Evolutionary conservation across 2,329 filamentous ascomycete genomes (phyloP).

Genomic region (Talaromyces funiculosus): DNA sequence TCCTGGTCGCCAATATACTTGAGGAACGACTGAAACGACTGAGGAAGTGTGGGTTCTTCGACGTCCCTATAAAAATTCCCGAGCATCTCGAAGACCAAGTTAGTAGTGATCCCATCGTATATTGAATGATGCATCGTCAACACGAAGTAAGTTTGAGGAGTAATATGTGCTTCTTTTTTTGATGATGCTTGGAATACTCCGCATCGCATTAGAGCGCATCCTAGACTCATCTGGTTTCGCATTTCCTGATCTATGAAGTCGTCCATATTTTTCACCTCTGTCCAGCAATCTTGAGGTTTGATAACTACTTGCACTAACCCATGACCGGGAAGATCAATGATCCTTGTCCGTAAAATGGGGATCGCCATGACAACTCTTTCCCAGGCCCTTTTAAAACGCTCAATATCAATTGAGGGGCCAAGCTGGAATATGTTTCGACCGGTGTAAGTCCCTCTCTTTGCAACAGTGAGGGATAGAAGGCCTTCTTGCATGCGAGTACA

Average conservation of each 20-base stretch:
- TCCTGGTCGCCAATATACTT: background rate
- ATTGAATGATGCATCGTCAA: constrained; percentile 12
- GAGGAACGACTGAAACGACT: background rate
- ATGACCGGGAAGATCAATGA: constrained; percentile 21
- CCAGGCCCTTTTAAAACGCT: background rate
- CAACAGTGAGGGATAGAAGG: constrained; percentile 18
- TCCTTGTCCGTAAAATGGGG: constrained; percentile 38
- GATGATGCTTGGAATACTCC: background rate
- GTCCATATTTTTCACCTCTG: background rate
- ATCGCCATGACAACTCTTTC: constrained; percentile 19
- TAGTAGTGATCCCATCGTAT: constrained; percentile 8
- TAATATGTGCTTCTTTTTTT: background rate
- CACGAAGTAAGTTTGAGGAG: background rate
- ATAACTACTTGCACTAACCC: constrained; percentile 23
- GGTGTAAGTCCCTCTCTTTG: constrained; percentile 49
- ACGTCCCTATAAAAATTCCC: background rate
- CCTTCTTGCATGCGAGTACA: constrained; percentile 40
- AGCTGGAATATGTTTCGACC: background rate
- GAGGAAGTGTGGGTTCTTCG: background rate
- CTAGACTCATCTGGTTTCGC: constrained; percentile 6
- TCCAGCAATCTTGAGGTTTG: constrained; percentile 15
- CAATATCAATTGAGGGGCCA: background rate
- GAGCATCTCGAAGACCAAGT: background rate
- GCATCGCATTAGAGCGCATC: background rate
- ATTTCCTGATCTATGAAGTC: constrained; percentile 9